Percentiles rank a stretch among this genome's conserved stretches.
These are phyloP conservation scores for Stevia rebaudiana DNA, from an alignment of 140 eudicot species.

Conservation along the genomic window DNA sequence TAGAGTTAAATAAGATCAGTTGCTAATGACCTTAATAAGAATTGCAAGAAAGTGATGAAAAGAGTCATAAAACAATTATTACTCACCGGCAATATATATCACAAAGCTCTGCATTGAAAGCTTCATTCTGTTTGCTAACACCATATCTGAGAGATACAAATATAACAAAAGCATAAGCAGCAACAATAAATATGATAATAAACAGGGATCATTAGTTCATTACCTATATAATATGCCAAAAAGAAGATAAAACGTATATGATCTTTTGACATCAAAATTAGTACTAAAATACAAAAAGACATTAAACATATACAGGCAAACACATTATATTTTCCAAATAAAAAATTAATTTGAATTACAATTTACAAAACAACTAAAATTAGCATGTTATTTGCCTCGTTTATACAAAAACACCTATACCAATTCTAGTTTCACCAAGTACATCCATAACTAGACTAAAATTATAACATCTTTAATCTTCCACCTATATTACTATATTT, in stretches of 20 bases:
- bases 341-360: background rate
- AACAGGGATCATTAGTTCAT: background rate
- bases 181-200: background rate
- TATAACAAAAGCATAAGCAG: slow-evolving; percentile 6
- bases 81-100: slow-evolving; percentile 84
- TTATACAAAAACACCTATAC: background rate
- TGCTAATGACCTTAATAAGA: background rate
- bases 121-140: slow-evolving; percentile 84
- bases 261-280: background rate
- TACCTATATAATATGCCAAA: background rate
- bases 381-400: background rate
- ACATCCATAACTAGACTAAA: background rate
- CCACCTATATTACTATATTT: background rate
- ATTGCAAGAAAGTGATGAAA: background rate
- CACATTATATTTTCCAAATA: background rate
- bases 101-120: slow-evolving; percentile 79
- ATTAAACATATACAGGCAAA: background rate
- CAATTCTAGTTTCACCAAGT: background rate
- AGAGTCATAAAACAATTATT: background rate
- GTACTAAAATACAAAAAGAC: background rate
- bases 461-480: background rate
- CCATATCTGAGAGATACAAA: slow-evolving; percentile 59
- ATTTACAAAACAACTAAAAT: background rate
- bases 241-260: background rate
- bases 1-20: slow-evolving; percentile 1